Evolutionary conservation across 371 early-diverging fungal species (phyloP), one percentile per base, ranked within the genome.

Genomic region (Mucor plumbeus): DNA sequence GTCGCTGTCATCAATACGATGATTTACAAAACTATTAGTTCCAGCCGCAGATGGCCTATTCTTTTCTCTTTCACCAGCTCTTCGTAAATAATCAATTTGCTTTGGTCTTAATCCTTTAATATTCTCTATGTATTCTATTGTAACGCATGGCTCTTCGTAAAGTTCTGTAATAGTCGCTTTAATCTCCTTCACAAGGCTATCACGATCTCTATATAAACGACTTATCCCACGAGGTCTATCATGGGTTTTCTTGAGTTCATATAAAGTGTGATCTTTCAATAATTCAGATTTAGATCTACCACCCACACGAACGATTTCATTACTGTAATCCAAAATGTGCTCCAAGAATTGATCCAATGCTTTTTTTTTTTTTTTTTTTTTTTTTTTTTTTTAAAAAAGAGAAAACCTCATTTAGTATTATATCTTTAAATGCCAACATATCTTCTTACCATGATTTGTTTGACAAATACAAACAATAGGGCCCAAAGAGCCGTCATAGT

Each of bases 311-410:
- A 90, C 82, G 55, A 91, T 81, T 1, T 79, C 58, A 9, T 80
- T 65, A 40, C 80, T 80, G 71, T 76, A 78, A 4, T 69, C 63
- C 40, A 82, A 68, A 26, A 89, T 80, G 40, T 85, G 84, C 40
- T 87, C 87, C 67, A 89, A 64, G 57, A 92, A 92, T 65, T 91
- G 91, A 64, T 92, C 92, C 72, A 92, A 64, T 0, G 92, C 92
- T 72, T 21, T 34, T 3, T 26, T 26, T 26, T 26, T 1, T 26
- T 26, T 26, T 26, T 1, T 26, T 26, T 26, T 26, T 1, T n/a
- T n/a, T n/a, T n/a, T n/a, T n/a, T n/a, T n/a, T 26, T 26, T 26
- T 26, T 1, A 26, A 26, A 26, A 26, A 33, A 63, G 6, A 26
- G 19, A 15, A 40, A 26, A 38, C 4, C 0, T 40, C 40, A 8